Evolutionary conservation across 495 filamentous ascomycete species (phyloP), one percentile per base, ranked within the genome.

Genomic region (Penicillium steckii): DNA sequence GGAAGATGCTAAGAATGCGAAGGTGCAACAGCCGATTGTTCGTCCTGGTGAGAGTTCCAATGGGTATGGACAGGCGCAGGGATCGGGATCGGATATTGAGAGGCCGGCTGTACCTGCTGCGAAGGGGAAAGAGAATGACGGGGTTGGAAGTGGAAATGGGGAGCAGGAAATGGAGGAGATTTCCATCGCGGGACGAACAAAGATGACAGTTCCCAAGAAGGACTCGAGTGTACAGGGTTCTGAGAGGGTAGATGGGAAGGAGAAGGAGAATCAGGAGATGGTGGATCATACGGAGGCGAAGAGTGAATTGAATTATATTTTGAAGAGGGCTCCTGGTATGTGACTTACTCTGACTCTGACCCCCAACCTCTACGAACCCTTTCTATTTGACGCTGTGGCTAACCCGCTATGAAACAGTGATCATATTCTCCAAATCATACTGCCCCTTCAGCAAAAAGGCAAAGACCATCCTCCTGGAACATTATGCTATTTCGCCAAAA

Each of bases 381-480:
- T 13, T 17, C 3, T 37, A 18, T n/a, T n/a, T n/a, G n/a, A n/a
- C n/a, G n/a, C n/a, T n/a, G n/a, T n/a, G n/a, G n/a, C n/a, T n/a
- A n/a, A n/a, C n/a, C n/a, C n/a, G n/a, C n/a, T n/a, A n/a, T n/a
- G n/a, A n/a, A n/a, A n/a, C 61, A 91, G 88, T 97, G 44, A 89
- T 97, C 61, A 89, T 98, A 46, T 97, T 97, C 75, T 95, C 90
- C 48, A 97, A 97, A 69, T 83, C 87, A 1, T 95, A 90, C 70
- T 98, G 94, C 70, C 90, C 87, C 0, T 85, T 82, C 74, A 96
- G 91, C 38, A 81, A 79, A 53, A 82, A 79, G 56, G 94, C 93
- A 12, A 98, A 98, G 69, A 68, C 70, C 8, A 83, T 97, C 52
- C 81, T 97, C 23, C 77, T 95, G 22, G 81, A 89, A 3, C 81